Conservation (phyloP, 352 stramenopile genomes). For the Phytophthora fragariaefolia region DNA sequence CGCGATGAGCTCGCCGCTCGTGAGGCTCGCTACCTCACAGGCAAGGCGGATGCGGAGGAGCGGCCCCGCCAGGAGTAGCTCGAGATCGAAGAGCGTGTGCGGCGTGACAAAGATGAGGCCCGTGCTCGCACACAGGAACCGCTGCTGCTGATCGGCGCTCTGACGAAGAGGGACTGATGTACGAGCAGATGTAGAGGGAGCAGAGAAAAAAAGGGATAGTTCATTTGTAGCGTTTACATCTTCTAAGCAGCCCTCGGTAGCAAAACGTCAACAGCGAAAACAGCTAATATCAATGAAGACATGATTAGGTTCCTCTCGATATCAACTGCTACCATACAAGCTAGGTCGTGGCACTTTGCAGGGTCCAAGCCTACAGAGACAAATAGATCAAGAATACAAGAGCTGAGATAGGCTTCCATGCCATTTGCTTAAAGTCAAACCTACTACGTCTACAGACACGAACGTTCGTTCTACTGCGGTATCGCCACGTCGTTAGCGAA, state of each 20-base stretch:
- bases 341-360: background rate
- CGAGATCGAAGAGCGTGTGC: background rate
- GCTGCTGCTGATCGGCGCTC: background rate
- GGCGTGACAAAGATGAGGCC: background rate
- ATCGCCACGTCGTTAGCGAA: background rate
- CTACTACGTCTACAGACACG: background rate
- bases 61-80: background rate
- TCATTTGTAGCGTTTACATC: background rate
- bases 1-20: background rate
- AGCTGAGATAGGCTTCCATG: background rate
- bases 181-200: background rate
- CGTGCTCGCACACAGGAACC: background rate
- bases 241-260: background rate
- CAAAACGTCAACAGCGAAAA: background rate
- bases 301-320: background rate
- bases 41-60: background rate
- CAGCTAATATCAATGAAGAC: background rate
- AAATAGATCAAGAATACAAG: background rate
- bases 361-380: background rate
- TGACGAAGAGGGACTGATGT: background rate
- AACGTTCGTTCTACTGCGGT: background rate
- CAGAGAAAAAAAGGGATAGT: background rate
- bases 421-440: background rate
- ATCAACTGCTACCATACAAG: background rate
- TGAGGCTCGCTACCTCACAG: background rate